A percentile compares a stretch with the other conserved stretches of the same genome.
These are phyloP conservation scores for Nidularia pulvinata DNA, from an alignment of 768 basidiomycete genomes.

Conservation along the genomic window DNA sequence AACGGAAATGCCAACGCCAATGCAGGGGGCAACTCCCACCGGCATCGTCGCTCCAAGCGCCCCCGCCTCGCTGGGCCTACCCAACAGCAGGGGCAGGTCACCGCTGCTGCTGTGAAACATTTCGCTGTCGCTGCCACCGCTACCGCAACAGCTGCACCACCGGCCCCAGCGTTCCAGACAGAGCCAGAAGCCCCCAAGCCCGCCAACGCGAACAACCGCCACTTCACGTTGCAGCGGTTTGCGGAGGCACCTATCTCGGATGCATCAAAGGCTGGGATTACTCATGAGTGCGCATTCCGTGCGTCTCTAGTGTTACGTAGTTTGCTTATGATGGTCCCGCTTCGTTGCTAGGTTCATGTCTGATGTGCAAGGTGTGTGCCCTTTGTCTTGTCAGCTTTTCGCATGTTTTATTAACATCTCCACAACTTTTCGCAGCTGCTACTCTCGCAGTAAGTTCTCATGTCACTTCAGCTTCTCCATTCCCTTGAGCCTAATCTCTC, in stretches of 20 bases:
- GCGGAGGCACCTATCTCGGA: slow-evolving; percentile 33
- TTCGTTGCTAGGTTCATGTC: slow-evolving; percentile 32
- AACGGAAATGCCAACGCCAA: too few species aligned
- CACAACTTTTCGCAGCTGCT: too few species aligned
- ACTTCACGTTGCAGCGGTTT: slow-evolving; percentile 26
- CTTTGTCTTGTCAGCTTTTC: too few species aligned
- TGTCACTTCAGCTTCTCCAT: too few species aligned
- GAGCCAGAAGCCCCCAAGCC: not conserved
- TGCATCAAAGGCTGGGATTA: slow-evolving; percentile 37
- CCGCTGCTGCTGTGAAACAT: not conserved
- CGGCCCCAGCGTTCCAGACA: not conserved
- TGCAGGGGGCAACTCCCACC: too few species aligned
- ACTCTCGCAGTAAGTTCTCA: too few species aligned
- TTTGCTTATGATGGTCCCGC: not conserved
- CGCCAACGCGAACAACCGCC: slow-evolving; percentile 4
- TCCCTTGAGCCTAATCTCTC: too few species aligned
- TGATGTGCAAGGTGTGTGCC: slow-evolving; percentile 39
- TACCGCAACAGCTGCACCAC: not conserved
- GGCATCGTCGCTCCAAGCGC: not conserved
- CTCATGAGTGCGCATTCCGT: slow-evolving; percentile 34
- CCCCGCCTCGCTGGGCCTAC: slow-evolving; percentile 5
- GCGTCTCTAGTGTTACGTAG: not conserved
- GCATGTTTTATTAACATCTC: too few species aligned
- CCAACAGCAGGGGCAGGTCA: too few species aligned
- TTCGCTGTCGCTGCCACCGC: not conserved